Conservation (phyloP, 306 rosid species). For the Trichosanthes cucumerina region DNA sequence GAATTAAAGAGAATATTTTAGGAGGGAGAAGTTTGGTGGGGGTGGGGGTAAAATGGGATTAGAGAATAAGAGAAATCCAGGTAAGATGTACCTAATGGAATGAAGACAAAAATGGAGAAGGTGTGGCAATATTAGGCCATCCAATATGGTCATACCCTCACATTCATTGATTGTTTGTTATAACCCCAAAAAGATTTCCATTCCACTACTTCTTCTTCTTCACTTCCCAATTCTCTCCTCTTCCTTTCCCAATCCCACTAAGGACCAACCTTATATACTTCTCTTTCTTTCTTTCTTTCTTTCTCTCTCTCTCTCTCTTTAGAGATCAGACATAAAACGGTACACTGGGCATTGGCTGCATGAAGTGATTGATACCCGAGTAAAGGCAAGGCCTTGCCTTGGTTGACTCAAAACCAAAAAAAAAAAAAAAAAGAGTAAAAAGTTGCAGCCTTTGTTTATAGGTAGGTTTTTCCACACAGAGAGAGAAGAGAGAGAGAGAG, state of each 20-base stretch:
- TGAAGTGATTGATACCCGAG: constrained; percentile 3
- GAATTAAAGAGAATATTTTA: background rate
- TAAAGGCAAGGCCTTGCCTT: background rate
- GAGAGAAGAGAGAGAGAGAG: background rate
- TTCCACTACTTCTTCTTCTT: background rate
- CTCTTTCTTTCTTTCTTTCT: background rate
- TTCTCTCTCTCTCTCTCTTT: background rate
- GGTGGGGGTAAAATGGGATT: constrained; percentile 1
- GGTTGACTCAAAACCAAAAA: constrained; percentile 4
- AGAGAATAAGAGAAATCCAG: constrained; percentile 7
- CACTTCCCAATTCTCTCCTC: background rate
- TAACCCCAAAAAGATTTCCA: constrained; percentile 1
- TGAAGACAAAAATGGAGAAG: background rate
- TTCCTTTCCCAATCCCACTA: background rate
- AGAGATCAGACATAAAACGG: background rate
- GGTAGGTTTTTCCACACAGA: background rate
- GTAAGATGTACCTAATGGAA: background rate
- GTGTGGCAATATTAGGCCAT: constrained; percentile 5
- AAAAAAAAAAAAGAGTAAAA: background rate
- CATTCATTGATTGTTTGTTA: background rate
- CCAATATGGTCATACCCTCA: background rate
- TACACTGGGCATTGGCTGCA: constrained; percentile 1
- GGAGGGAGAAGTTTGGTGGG: constrained; percentile 6
- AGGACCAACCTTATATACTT: background rate
- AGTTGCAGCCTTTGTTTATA: background rate